phyloP scores from a whole-genome alignment of 2,329 filamentous ascomycete genomes.

The Drechmeria coniospora region DNA sequence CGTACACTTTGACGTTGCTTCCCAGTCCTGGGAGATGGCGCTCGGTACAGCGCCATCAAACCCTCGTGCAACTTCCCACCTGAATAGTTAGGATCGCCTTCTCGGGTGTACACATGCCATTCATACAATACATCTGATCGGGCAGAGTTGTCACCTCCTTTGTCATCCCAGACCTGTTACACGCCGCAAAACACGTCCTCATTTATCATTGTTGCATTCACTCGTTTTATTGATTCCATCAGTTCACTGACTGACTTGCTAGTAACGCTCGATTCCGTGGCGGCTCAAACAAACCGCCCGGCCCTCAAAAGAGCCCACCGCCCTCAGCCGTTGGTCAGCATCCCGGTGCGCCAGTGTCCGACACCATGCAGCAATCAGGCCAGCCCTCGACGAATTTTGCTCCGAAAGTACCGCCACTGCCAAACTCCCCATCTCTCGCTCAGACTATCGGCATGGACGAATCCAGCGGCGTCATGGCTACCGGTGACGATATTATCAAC shows the following conservation, averaged over 20 bases:
- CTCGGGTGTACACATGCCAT: too few relatives aligned
- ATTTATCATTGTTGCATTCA: too few relatives aligned
- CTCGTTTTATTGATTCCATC: background rate
- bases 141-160: too few relatives aligned
- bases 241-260: conserved; percentile 9
- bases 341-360: conserved; percentile 27
- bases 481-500: conserved; percentile 38
- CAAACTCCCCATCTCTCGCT: conserved; percentile 47
- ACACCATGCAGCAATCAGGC: conserved; percentile 27
- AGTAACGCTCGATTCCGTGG: conserved; percentile 46
- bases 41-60: too few relatives aligned
- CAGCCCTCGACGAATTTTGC: conserved; percentile 37
- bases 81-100: too few relatives aligned
- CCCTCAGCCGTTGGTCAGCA: conserved; percentile 31
- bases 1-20: too few relatives aligned
- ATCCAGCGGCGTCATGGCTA: conserved; percentile 29
- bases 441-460: conserved; percentile 56
- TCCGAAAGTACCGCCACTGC: conserved; percentile 44
- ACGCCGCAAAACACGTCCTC: too few relatives aligned
- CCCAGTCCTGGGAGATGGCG: too few relatives aligned
- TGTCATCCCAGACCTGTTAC: too few relatives aligned
- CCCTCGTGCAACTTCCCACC: too few relatives aligned
- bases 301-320: conserved; percentile 36
- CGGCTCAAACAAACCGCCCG: conserved; percentile 33
- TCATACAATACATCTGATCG: too few relatives aligned